Percentiles rank a stretch among this genome's conserved stretches.
Evolutionary conservation across 2,329 filamentous ascomycete genomes (phyloP).

Genomic region (Cercospora zeae-maydis): DNA sequence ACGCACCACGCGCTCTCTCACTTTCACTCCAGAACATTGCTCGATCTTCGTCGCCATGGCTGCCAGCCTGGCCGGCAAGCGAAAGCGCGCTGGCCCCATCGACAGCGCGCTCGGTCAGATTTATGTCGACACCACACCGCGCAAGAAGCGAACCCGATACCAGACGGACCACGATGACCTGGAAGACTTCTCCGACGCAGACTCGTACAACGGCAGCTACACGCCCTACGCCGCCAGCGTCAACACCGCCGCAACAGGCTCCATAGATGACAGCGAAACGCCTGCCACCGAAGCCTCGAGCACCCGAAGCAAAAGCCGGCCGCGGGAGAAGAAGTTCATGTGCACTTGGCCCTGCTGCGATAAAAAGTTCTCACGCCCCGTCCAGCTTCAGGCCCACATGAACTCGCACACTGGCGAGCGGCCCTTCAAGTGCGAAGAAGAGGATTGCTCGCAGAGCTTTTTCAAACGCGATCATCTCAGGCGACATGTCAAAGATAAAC

Average conservation of each 20-base stretch:
- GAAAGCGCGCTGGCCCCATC: conserved; percentile 13
- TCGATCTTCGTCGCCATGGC: conserved; percentile 3
- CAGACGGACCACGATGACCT: conserved; percentile 2
- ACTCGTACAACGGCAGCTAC: conserved; percentile 11
- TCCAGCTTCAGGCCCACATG: conserved; percentile 73
- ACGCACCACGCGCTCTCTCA: neutral
- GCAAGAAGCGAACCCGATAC: conserved; percentile 15
- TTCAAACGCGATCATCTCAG: conserved; percentile 81
- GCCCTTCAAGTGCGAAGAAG: conserved; percentile 67
- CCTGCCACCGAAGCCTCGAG: conserved; percentile 25
- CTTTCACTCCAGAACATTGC: neutral
- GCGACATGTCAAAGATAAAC: conserved; percentile 78
- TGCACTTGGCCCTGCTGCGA: conserved; percentile 72
- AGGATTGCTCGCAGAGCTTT: conserved; percentile 77
- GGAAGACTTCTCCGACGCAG: conserved; percentile 13
- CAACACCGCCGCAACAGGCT: conserved; percentile 12
- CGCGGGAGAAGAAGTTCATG: conserved; percentile 67
- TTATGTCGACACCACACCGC: conserved; percentile 15
- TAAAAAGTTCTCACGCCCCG: conserved; percentile 85
- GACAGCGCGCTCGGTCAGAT: conserved; percentile 12
- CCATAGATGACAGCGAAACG: conserved; percentile 21
- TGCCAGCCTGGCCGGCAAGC: conserved; percentile 10
- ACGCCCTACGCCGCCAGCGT: conserved; percentile 14
- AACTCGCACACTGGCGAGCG: conserved; percentile 83
- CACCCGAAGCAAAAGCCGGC: conserved; percentile 31